Base-by-base conservation (phyloP, 148 eudicot genomes). In the Spergularia bocconei region DNA sequence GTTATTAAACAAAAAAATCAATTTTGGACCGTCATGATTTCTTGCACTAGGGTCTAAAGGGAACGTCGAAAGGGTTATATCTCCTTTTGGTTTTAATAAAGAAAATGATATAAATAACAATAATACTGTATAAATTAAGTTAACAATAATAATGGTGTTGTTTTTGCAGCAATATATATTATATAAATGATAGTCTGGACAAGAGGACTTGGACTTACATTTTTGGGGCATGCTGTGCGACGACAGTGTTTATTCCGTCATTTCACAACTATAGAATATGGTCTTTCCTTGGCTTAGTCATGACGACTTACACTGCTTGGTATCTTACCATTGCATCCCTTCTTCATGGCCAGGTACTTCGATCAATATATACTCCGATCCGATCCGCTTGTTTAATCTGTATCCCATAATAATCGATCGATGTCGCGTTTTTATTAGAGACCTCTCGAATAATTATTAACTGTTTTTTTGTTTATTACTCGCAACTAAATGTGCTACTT, bases 251-350 rank as follows among this genome's bases (percentile, higher is more conserved):
- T 82, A 87, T 92, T 36, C 97, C 97, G 0, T 92, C 97, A 11
- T 92, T 92, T 77, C 97, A 86, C 85, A 92, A 92, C 86, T 92
- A 92, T 80, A 77, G 97, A 79, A 90, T 92, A 21, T 92, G 97
- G 97, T 92, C 97, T 6, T 92, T 92, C 44, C 79, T 90, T 16
- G 98, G 98, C 7, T 78, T 93, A 51, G 15, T 93, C 20, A 93
- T 93, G 98, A 93, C 98, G 84, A 93, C 98, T 66, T 93, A 90
- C 71, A 90, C 98, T 54, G 92, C 98, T 68, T 93, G 98, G 98
- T 93, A 93, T 81, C 96, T 93, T 52, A 82, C 98, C 77, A 75
- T 93, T 78, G 98, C 98, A 13, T 90, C 98, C 11, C 73, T 90
- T 55, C 85, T 90, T 69, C 96, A 93, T 75, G 98, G 96, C 55